Evolutionary conservation across 2,329 filamentous ascomycete species (phyloP), one percentile per base, ranked within the genome.

Genomic region (Karstenula rhodostoma): DNA sequence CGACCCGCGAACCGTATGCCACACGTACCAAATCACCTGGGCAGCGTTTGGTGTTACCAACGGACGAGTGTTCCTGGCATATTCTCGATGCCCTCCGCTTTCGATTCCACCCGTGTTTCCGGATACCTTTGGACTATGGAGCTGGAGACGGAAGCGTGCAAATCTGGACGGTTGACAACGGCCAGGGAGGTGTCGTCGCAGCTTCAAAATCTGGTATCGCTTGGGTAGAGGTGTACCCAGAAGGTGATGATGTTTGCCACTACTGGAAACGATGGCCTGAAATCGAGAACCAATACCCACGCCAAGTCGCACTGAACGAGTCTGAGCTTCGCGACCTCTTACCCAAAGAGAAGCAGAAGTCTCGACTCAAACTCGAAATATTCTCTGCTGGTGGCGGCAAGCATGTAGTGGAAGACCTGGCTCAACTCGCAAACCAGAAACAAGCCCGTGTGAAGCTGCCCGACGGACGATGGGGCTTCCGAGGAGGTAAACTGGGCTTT

Each of bases 31-130:
- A 92, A 73, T 89, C 90, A 46, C 93, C 91, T 69, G 94, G 94
- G 2, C 79, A 86, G 61, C 90, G 90, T 4, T 79, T 92, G 7
- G 90, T 93, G 44, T 77, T 90, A 46, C 87, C 87, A 33, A 86
- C 89, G 49, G 93, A 97, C 67, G 95, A 98, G 79, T 97, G 94
- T 76, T 85, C 84, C 27, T 98, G 94, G 94, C 94, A 97, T 78
- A 87, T 94, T 59, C 85, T 98, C 7, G 95, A 98, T 77, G 89
- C 89, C 56, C 83, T 99, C 55, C 91, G 93, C 42, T 97, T 97
- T 81, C 89, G 93, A 65, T 90, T 89, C 67, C 95, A 99, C 73
- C 93, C 94, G 4, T 93, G 92, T 75, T 98, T 99, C 82, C 86
- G 89, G 57, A 85, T 96, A 55, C 92, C 94, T 0, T 90, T 88